phyloP scores from a whole-genome alignment of 768 basidiomycete species.

The Podaxis rugospora region DNA sequence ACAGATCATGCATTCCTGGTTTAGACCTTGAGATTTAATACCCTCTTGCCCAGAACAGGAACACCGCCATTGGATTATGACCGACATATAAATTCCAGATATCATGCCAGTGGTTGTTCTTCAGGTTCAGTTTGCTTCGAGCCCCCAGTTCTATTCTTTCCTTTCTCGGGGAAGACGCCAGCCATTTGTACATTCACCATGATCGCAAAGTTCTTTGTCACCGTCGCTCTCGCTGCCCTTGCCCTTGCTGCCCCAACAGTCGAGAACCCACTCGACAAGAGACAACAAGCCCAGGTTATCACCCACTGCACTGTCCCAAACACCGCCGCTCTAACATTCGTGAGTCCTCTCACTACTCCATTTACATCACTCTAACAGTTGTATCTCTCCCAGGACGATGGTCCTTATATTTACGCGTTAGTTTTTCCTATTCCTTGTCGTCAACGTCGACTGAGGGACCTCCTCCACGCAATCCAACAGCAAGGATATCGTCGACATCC shows the following conservation, averaged over 20 bases:
- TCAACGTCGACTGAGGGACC: not conserved
- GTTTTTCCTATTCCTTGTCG: not conserved
- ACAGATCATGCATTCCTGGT: too few species aligned
- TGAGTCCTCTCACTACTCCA: conserved; percentile 11
- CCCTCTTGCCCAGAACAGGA: not conserved
- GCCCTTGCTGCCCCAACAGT: conserved; percentile 12
- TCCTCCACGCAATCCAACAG: conserved; percentile 9
- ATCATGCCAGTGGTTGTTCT: not conserved
- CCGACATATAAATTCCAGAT: not conserved
- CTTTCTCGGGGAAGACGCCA: not conserved
- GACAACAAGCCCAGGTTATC: conserved; percentile 22
- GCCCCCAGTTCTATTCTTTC: not conserved
- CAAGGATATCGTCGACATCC: conserved; percentile 26
- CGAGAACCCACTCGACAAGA: conserved; percentile 1
- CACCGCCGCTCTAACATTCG: conserved; percentile 31
- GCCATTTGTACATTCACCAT: not conserved
- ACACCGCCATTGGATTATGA: too few species aligned
- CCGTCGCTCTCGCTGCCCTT: conserved; percentile 12
- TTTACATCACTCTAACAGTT: not conserved
- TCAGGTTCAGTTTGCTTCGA: not conserved
- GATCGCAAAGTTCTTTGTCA: conserved; percentile 4
- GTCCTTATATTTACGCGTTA: conserved; percentile 28
- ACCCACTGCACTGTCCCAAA: conserved; percentile 27
- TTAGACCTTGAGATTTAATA: not conserved
- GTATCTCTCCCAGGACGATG: conserved; percentile 24